Evolutionary conservation across 441 rosid species (phyloP), one percentile per base, ranked within the genome.

Genomic region (Manihot esculenta): DNA sequence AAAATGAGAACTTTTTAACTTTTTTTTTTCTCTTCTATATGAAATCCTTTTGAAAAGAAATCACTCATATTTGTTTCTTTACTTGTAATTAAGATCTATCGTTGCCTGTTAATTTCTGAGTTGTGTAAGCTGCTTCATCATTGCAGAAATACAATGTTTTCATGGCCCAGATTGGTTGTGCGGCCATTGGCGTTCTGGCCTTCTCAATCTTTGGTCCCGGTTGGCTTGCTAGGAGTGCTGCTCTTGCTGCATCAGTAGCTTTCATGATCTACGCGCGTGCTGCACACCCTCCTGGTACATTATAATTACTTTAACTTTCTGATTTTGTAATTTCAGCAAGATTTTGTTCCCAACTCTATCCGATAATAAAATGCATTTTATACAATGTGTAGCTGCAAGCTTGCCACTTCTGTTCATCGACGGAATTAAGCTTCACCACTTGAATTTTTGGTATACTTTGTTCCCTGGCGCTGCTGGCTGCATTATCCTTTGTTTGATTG

Each of bases 121-220:
- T 6, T 11, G 8, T 24, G 13, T 27, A n/a, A 1, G 14, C 10
- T 38, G 11, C 7, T 33, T 8, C 50, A 0, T 55, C 74, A 30
- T 76, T 84, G 88, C 97, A 93, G 97, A 93, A 88, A 75, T 93
- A 91, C 91, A 89, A 93, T 68, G 80, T 93, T 82, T 93, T 93
- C 89, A 79, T 86, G 85, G 90, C 96, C 64, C 98, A 93, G 73
- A 85, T 91, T 51, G 98, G 96, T 5, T 93, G 98, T 77, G 96
- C 94, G 20, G 90, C 89, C 13, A 82, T 88, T 13, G 98, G 97
- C 51, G 97, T 93, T 24, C 26, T 87, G 41, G 93, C 96, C 7
- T 83, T 91, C 72, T 51, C 88, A 5, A 11, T 80, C 59, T 82
- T 91, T 49, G 98, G 97, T 1, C 87, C 97, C 0, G 89, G 96